Conservation (phyloP, 495 filamentous ascomycete genomes). For the Trichoderma asperelloides region DNA sequence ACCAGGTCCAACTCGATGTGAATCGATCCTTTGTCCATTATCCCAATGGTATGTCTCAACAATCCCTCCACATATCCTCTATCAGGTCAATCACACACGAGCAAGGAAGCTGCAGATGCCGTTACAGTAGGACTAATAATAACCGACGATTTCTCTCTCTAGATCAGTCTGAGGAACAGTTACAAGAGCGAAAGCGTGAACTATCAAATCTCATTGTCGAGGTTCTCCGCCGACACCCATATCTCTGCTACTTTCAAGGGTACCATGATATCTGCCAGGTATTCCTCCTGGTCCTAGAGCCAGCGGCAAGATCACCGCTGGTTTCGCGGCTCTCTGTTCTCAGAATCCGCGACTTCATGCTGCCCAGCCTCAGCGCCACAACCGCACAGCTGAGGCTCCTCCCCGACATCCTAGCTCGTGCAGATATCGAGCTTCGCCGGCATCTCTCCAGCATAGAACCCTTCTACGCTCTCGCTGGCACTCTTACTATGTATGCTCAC, state of each 20-base stretch:
- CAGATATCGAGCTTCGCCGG: constrained; percentile 54
- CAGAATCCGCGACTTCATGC: constrained; percentile 94
- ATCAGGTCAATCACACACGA: constrained; percentile 25
- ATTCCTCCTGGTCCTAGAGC: constrained; percentile 70
- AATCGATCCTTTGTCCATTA: constrained; percentile 97
- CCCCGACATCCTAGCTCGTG: constrained; percentile 63
- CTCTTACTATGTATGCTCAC: constrained; percentile 90
- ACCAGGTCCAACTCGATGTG: constrained; percentile 85
- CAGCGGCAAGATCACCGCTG: constrained; percentile 38
- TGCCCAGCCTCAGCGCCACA: constrained; percentile 75
- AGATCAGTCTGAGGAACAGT: constrained; percentile 47
- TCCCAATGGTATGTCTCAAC: constrained; percentile 53
- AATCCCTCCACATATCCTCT: constrained; percentile 10
- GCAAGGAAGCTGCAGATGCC: constrained; percentile 14
- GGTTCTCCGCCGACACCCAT: constrained; percentile 69
- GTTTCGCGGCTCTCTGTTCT: constrained; percentile 76
- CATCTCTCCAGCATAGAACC: constrained; percentile 74
- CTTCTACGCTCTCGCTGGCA: constrained; percentile 86
- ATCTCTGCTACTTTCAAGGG: constrained; percentile 93
- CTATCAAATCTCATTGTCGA: constrained; percentile 67
- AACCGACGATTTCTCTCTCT: neutral
- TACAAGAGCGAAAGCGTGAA: constrained; percentile 56
- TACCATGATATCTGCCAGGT: constrained; percentile 99
- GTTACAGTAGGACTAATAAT: constrained; percentile 7
- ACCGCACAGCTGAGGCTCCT: constrained; percentile 76